Conservation (phyloP, 1,139 yeast species). For the Suzukiozyma palmioleophila region DNA sequence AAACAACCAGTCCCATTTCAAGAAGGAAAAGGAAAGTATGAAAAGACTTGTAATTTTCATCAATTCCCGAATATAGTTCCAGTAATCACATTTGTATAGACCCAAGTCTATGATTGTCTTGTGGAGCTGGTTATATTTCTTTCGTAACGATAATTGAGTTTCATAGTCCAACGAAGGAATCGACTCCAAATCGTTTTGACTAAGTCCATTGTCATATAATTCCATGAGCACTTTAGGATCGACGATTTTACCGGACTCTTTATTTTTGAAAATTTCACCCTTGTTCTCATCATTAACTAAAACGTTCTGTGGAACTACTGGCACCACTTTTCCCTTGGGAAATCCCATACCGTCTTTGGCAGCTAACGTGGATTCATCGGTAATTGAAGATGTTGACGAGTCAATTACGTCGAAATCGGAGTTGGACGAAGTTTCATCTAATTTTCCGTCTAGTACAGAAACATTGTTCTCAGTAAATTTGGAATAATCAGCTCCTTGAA, state of each 20-base stretch:
- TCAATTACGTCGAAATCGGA: constrained; percentile 14
- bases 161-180: constrained; percentile 64
- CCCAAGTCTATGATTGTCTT: constrained; percentile 52
- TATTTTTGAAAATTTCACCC: constrained; percentile 34
- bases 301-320: constrained; percentile 48
- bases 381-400: constrained; percentile 12
- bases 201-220: constrained; percentile 53
- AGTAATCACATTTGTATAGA: constrained; percentile 66
- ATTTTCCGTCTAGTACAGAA: constrained; percentile 1
- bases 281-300: constrained; percentile 35
- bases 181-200: constrained; percentile 47
- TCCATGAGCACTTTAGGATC: constrained; percentile 54
- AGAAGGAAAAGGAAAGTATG: constrained; percentile 46
- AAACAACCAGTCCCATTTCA: constrained; percentile 41
- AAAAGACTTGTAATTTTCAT: constrained; percentile 56
- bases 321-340: constrained; percentile 33
- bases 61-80: constrained; percentile 65
- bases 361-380: constrained; percentile 3
- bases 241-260: constrained; percentile 32
- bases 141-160: constrained; percentile 57
- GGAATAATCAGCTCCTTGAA: constrained; percentile 68
- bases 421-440: constrained; percentile 14
- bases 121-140: constrained; percentile 60
- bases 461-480: background rate
- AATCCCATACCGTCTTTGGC: constrained; percentile 27